phyloP scores from a whole-genome alignment of 306 rosid genomes.

The Quercus suber region DNA sequence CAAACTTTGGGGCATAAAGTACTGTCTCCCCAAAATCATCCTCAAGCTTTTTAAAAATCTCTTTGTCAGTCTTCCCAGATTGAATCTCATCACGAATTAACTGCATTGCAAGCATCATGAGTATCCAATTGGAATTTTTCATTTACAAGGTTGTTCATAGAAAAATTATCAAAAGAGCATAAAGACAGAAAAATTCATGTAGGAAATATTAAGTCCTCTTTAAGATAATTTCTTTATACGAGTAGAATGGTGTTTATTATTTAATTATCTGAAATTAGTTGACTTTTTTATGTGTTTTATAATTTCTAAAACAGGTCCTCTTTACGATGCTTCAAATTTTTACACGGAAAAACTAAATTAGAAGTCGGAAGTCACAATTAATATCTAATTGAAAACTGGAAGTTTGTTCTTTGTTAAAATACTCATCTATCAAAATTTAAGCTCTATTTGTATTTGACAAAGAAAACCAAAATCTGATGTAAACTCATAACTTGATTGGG shows the following conservation, averaged over 20 bases:
- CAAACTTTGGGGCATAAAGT: constrained; percentile 83
- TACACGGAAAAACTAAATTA: background rate
- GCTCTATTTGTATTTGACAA: background rate
- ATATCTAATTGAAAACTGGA: background rate
- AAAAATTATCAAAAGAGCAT: background rate
- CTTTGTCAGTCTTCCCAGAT: constrained; percentile 72
- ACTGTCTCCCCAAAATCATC: constrained; percentile 80
- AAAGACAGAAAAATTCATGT: background rate
- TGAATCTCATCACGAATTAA: constrained; percentile 88
- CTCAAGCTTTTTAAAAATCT: constrained; percentile 79
- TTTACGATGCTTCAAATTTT: background rate
- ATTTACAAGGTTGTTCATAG: background rate
- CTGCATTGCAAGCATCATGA: constrained; percentile 39
- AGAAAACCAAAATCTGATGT: background rate
- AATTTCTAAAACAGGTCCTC: background rate
- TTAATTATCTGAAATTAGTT: too few relatives aligned
- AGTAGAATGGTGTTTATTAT: too few relatives aligned
- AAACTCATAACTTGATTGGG: background rate
- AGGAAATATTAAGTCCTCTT: background rate
- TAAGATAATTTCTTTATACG: background rate
- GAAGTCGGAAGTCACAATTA: background rate
- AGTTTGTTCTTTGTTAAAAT: background rate
- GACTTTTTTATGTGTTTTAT: too few relatives aligned
- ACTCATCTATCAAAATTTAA: background rate
- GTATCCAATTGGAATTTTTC: background rate